Conservation (phyloP, 129 eudicot species). For the Gnaphalium uliginosum region DNA sequence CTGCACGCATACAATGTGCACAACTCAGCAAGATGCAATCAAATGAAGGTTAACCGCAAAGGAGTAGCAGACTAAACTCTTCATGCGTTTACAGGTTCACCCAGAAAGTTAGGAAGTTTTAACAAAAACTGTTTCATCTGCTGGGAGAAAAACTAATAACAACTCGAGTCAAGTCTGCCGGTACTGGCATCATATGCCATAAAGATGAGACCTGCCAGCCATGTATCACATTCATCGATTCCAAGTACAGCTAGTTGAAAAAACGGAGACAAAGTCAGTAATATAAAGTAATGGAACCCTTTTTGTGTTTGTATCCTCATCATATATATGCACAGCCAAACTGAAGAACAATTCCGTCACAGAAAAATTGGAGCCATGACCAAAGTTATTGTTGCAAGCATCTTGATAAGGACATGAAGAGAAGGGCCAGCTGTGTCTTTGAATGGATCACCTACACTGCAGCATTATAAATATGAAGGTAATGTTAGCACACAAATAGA, state of each 20-base stretch:
- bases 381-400: conserved; percentile 93
- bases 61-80: neutral
- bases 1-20: neutral
- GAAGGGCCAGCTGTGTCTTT: conserved; percentile 99
- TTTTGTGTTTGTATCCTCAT: neutral
- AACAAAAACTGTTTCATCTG: neutral
- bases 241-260: conserved; percentile 16
- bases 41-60: neutral
- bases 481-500: neutral
- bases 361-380: conserved; percentile 98
- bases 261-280: conserved; percentile 19
- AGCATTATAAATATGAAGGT: neutral
- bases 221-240: conserved; percentile 18
- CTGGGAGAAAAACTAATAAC: conserved; percentile 20
- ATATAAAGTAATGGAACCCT: conserved; percentile 11
- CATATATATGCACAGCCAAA: conserved; percentile 17
- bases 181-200: conserved; percentile 14
- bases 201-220: conserved; percentile 19
- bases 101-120: neutral
- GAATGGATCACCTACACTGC: conserved; percentile 97
- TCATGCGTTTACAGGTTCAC: neutral
- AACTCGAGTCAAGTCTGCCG: conserved; percentile 17
- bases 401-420: conserved; percentile 87
- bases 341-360: conserved; percentile 32
- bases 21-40: too few relatives aligned